Base-by-base conservation (phyloP, 2,329 filamentous ascomycete species). In the Diaporthe sp. region DNA sequence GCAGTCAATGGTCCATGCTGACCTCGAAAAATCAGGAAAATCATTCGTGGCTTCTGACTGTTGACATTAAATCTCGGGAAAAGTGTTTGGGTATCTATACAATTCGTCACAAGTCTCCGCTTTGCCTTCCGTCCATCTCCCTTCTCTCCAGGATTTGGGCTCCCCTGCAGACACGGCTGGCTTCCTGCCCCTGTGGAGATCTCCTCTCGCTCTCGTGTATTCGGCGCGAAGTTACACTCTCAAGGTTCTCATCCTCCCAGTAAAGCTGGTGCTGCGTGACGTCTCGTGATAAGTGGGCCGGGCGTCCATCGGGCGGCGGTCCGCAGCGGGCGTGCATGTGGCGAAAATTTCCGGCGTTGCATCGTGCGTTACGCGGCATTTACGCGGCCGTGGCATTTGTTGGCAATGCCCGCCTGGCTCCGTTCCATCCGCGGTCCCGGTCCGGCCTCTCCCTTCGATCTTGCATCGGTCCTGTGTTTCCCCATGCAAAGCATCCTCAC, bases 11-110 rank as follows among this genome's bases (percentile, higher is more conserved):
- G 34, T 19, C 61, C 44, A 55, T 55, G 65, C 49, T 70, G 65
- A 42, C 34, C n/a, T 22, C 34, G 12, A 6, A 13, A 31, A 39
- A 39, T 12, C 46, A 39, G 7, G 15, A 25, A 28, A 42, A 13
- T 13, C 4, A 28, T 12, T 70, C 7, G n/a, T 55, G 15, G 22
- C n/a, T 42, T 70, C 42, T 9, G 49, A 70, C 8, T 37, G 28
- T 55, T 13, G 42, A 70, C 49, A 70, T 70, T 46, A 55, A 55
- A 55, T 53, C 4, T 5, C 19, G 15, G 28, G 13, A 55, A 37
- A 19, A 8, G 12, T 55, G 4, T 31, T 22, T 70, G 65, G 65
- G 65, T 70, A 70, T 70, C 65, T 70, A 70, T 70, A 70, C 31
- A 42, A 55, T 25, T 70, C 49, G 1, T 70, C n/a, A 28, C 49